phyloP scores from a whole-genome alignment of 345 rosid genomes.

The Citrus glauca region DNA sequence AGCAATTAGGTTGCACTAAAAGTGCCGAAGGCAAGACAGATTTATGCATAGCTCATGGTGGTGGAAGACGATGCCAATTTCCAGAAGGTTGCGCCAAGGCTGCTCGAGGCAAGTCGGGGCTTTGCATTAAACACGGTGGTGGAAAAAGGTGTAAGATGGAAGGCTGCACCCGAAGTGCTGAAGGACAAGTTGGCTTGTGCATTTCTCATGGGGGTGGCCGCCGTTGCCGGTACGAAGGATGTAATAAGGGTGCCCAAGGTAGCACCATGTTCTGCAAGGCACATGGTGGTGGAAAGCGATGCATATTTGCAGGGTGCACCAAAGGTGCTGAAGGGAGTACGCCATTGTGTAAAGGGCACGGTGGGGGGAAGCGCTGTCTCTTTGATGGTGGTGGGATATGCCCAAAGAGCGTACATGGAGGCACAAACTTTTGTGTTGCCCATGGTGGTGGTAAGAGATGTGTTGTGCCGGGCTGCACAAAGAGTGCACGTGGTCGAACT shows the following conservation, averaged over 20 bases:
- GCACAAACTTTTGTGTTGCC: conserved; percentile 90
- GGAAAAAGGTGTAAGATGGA: conserved; percentile 88
- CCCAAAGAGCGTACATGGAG: conserved; percentile 95
- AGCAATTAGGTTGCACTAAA: conserved; percentile 89
- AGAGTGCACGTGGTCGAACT: conserved; percentile 97
- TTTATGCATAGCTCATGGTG: conserved; percentile 88
- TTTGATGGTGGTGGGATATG: conserved; percentile 93
- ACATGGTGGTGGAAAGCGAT: conserved; percentile 95
- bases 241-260: conserved; percentile 94
- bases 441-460: conserved; percentile 98
- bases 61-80: conserved; percentile 82
- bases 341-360: conserved; percentile 91
- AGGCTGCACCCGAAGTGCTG: conserved; percentile 84
- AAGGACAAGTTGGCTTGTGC: conserved; percentile 93
- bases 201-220: conserved; percentile 97
- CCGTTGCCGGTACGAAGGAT: conserved; percentile 61
- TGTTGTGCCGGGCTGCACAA: conserved; percentile 77
- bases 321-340: conserved; percentile 99
- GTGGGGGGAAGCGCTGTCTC: conserved; percentile 94
- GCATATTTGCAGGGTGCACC: conserved; percentile 84
- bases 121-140: conserved; percentile 93
- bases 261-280: conserved; percentile 92
- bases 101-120: conserved; percentile 92
- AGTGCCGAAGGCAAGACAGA: conserved; percentile 97
- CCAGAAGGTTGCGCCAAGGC: conserved; percentile 75